Percentiles rank a stretch among this genome's conserved stretches.
phyloP scores from a whole-genome alignment of 345 rosid genomes.

The Erodium maritimum region DNA sequence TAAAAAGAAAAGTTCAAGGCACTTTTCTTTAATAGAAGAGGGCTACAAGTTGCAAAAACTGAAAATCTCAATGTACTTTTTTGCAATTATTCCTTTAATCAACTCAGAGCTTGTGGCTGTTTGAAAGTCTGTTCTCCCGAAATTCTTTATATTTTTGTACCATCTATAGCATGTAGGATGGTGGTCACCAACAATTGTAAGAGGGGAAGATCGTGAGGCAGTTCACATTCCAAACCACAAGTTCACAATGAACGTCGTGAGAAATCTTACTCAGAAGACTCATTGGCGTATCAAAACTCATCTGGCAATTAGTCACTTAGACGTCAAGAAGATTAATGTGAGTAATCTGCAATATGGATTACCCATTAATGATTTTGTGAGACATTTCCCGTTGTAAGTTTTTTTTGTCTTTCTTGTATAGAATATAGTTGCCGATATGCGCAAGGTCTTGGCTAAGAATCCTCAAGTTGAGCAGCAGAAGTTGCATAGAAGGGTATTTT shows the following conservation, averaged over 20 bases:
- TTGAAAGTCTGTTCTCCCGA: too few relatives aligned
- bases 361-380: background rate
- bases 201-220: background rate
- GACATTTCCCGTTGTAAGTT: background rate
- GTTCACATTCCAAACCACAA: background rate
- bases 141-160: too few relatives aligned
- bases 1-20: too few relatives aligned
- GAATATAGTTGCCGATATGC: slow-evolving; percentile 81
- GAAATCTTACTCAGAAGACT: slow-evolving; percentile 77
- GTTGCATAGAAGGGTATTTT: slow-evolving; percentile 76
- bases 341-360: background rate
- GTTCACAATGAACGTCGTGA: slow-evolving; percentile 27
- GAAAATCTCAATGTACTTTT: too few relatives aligned
- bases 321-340: slow-evolving; percentile 61
- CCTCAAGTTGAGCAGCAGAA: slow-evolving; percentile 83
- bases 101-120: background rate
- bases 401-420: slow-evolving; percentile 16
- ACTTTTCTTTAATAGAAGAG: too few relatives aligned
- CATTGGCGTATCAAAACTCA: slow-evolving; percentile 93
- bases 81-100: background rate
- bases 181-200: slow-evolving; percentile 42
- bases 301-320: slow-evolving; percentile 76
- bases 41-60: too few relatives aligned
- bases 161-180: slow-evolving; percentile 15
- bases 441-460: slow-evolving; percentile 79